phyloP scores from a whole-genome alignment of 495 filamentous ascomycete species.

The Aspergillus hancockii region DNA sequence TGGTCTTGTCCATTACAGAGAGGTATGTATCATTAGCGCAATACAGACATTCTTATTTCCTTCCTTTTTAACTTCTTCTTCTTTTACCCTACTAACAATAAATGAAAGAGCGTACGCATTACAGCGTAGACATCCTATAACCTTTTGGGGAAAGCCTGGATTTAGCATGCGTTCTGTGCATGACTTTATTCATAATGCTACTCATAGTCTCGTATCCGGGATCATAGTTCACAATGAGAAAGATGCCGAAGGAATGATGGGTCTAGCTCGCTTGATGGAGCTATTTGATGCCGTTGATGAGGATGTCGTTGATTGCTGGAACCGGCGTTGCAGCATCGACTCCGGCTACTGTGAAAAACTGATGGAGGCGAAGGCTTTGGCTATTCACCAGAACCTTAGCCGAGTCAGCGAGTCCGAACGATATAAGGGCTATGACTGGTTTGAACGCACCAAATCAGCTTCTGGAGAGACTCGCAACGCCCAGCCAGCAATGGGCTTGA shows the following conservation, averaged over 20 bases:
- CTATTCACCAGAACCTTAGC: conserved; percentile 36
- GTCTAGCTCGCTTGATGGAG: conserved; percentile 43
- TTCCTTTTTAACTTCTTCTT: neutral
- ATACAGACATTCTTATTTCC: neutral
- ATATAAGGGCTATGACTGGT: conserved; percentile 65
- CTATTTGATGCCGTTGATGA: conserved; percentile 46
- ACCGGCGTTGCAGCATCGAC: conserved; percentile 36
- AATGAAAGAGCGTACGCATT: conserved; percentile 69
- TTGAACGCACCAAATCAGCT: conserved; percentile 47
- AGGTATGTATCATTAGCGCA: conserved; percentile 31
- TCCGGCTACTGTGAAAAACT: conserved; percentile 37
- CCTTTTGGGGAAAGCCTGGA: conserved; percentile 38
- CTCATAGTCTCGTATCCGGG: conserved; percentile 41
- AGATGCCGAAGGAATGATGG: conserved; percentile 47
- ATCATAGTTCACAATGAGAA: conserved; percentile 49
- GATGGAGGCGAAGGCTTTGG: conserved; percentile 36
- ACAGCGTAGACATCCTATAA: conserved; percentile 51
- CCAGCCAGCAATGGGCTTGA: conserved; percentile 47
- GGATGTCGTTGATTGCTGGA: conserved; percentile 46
- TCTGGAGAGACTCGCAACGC: conserved; percentile 35
- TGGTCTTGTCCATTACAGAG: conserved; percentile 64
- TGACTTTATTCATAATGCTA: conserved; percentile 41
- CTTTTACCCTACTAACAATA: conserved; percentile 6
- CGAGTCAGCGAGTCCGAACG: conserved; percentile 33
- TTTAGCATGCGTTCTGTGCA: conserved; percentile 41